Conservation (phyloP, 352 stramenopile genomes). For the Globisporangium ultimum region DNA sequence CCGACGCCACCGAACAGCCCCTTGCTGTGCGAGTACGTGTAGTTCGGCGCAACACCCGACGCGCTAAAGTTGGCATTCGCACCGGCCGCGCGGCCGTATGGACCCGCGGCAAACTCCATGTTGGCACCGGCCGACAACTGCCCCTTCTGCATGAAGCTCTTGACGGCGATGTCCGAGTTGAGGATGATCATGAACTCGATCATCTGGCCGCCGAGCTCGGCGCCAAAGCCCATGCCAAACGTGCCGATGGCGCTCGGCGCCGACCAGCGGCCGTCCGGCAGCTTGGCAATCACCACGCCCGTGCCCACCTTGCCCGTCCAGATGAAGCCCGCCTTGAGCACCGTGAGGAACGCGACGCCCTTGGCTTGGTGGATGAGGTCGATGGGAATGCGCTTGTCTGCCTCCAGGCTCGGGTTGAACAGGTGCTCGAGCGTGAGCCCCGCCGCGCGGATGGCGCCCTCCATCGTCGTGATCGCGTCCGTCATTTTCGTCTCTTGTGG, state of each 20-base stretch:
- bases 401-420: constrained; percentile 82
- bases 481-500: constrained; percentile 26
- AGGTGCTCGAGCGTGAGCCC: constrained; percentile 91
- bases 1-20: constrained; percentile 81
- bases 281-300: constrained; percentile 93
- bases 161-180: constrained; percentile 92
- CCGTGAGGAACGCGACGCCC: constrained; percentile 90
- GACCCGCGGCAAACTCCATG: constrained; percentile 77
- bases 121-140: constrained; percentile 82
- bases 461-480: constrained; percentile 87
- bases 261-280: constrained; percentile 93
- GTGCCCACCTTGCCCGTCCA: constrained; percentile 83
- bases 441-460: constrained; percentile 87
- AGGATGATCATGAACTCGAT: constrained; percentile 91
- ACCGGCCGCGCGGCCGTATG: constrained; percentile 73
- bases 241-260: constrained; percentile 94
- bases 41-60: constrained; percentile 78
- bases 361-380: constrained; percentile 89
- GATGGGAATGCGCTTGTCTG: constrained; percentile 88
- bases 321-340: constrained; percentile 89
- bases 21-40: constrained; percentile 88
- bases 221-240: constrained; percentile 84
- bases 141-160: constrained; percentile 85
- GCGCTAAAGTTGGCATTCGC: constrained; percentile 77
- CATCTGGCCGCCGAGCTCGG: constrained; percentile 74